Evolutionary conservation across 495 filamentous ascomycete genomes (phyloP), one percentile per base, ranked within the genome.

Genomic region (Evansstolkia leycettana): DNA sequence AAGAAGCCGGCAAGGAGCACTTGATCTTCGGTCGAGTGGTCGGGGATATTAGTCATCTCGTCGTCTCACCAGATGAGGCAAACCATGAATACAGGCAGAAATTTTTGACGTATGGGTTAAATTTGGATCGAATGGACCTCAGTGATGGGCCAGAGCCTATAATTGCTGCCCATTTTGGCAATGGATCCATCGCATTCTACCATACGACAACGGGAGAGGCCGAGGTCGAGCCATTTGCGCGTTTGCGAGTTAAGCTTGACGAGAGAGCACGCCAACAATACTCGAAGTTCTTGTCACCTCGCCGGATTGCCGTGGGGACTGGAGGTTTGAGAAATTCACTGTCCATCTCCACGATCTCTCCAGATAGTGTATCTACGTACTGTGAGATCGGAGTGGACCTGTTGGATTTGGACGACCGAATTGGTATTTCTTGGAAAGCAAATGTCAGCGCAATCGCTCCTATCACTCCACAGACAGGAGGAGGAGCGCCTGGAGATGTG

Each of bases 381-480:
- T 59, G 64, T 36, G 45, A 51, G 28, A 48, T 70, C 11, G 45
- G 48, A 2, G 43, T 60, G 2, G 38, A 52, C 12, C 40, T 28
- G 12, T 37, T 60, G 20, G 54, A 54, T 19, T 19, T 48, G 4
- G 52, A 53, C 9, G 33, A 42, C 7, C 26, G 48, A 25, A 28
- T 50, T 38, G 33, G 43, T 43, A 31, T 48, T 25, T 25, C 46
- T 15, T 32, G 38, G 18, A 50, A 53, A 19, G 40, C 53, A 10
- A 57, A 54, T 31, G 57, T 76, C 13, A 69, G 72, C 39, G 62
- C 73, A 5, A 67, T 77, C 12, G 52, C 62, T 1, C 62, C 75
- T 3, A 46, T 80, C 1, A 56, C 66, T 18, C 29, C 46, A 37
- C 32, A 61, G 44, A 26, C 38, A 37, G 16, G 50, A 29, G 18